A percentile compares a stretch with the other conserved stretches of the same genome.
Evolutionary conservation across 345 rosid species (phyloP).

Genomic region (Linum lewisii): DNA sequence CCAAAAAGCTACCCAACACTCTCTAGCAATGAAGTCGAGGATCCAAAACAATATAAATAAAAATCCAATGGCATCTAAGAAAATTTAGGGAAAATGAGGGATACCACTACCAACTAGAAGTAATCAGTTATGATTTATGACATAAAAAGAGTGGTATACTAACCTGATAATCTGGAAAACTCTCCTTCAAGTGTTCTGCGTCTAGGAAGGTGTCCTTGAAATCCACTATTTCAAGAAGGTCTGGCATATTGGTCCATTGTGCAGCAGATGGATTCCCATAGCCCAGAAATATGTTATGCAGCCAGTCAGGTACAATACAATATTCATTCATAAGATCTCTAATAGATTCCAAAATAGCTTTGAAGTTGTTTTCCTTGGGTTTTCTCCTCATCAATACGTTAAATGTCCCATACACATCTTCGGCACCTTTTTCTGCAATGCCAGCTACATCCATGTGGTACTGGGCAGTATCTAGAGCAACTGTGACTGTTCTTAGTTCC

Average conservation of each 20-base stretch:
- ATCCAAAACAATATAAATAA: no score
- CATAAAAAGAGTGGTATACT: constrained; percentile 15
- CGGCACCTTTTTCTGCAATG: constrained; percentile 87
- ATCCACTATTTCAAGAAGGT: constrained; percentile 76
- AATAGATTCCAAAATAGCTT: constrained; percentile 95
- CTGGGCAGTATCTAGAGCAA: constrained; percentile 94
- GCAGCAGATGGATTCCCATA: constrained; percentile 99
- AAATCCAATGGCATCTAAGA: no score
- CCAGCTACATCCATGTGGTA: constrained; percentile 94
- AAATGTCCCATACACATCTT: constrained; percentile 86
- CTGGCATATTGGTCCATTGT: constrained; percentile 98
- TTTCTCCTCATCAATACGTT: constrained; percentile 94
- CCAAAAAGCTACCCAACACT: no score
- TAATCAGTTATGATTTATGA: background rate
- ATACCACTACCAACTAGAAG: background rate
- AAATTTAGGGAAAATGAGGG: no score
- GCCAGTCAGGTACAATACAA: constrained; percentile 97
- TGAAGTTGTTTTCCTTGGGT: constrained; percentile 98
- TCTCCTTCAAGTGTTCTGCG: constrained; percentile 62
- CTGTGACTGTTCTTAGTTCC: constrained; percentile 77
- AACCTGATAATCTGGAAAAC: constrained; percentile 80
- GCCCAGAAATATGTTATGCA: constrained; percentile 90
- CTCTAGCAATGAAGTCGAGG: no score
- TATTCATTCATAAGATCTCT: constrained; percentile 99
- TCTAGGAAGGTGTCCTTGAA: constrained; percentile 91